Evolutionary conservation across 163 green algal genomes (phyloP).

Genomic region (Chloroidium sp.): DNA sequence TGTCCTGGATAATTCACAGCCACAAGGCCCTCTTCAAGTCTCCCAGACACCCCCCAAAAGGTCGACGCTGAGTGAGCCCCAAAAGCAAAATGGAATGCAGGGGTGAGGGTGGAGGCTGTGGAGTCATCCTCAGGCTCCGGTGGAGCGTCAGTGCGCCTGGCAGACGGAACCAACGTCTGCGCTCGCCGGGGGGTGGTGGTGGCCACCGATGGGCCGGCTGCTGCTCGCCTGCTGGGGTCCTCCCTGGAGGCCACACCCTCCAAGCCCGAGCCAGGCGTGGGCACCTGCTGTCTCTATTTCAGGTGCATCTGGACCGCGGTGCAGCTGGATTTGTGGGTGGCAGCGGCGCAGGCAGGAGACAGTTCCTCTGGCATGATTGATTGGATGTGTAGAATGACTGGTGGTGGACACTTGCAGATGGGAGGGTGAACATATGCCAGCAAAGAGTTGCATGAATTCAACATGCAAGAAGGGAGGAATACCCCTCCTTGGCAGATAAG

Average conservation of each 20-base stretch:
- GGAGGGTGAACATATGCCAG: too few species aligned
- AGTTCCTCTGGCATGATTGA: too few species aligned
- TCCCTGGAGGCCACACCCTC: slow-evolving; percentile 32
- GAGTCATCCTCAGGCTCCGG: slow-evolving; percentile 2
- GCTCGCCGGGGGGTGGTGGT: slow-evolving; percentile 73
- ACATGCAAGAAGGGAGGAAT: too few species aligned
- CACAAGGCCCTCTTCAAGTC: too few species aligned
- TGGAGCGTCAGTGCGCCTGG: slow-evolving; percentile 34
- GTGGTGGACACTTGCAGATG: too few species aligned
- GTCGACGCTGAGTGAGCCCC: background rate
- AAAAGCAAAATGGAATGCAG: slow-evolving; percentile 5
- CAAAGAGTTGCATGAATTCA: too few species aligned
- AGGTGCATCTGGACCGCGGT: slow-evolving; percentile 4
- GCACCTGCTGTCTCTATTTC: slow-evolving; percentile 93
- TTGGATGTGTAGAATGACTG: too few species aligned
- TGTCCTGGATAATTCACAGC: too few species aligned
- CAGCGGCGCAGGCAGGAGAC: too few species aligned
- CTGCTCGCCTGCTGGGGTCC: slow-evolving; percentile 55
- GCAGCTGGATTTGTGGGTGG: too few species aligned
- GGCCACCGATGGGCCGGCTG: slow-evolving; percentile 74
- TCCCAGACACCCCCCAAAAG: background rate
- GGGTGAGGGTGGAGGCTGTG: slow-evolving; percentile 20
- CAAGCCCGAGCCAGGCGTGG: slow-evolving; percentile 57
- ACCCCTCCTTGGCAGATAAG: too few species aligned
- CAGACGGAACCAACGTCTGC: slow-evolving; percentile 34